Evolutionary conservation across 2,329 filamentous ascomycete genomes (phyloP).

Genomic region (Pseudohalonectria lignicola): DNA sequence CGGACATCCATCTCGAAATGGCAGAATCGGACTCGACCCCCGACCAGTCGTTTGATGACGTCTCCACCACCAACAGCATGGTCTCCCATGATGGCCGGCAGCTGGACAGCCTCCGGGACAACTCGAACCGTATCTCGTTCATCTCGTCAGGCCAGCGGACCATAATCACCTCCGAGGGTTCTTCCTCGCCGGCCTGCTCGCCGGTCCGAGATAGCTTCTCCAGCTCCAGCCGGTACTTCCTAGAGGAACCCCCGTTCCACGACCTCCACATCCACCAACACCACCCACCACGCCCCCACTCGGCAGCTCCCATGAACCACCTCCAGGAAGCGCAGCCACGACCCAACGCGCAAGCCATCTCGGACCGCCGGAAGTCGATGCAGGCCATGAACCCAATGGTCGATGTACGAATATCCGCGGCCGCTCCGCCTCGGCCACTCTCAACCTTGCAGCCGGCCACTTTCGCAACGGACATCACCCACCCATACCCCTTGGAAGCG

Average conservation of each 20-base stretch:
- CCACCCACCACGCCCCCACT: slow-evolving; percentile 6
- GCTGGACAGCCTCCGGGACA: slow-evolving; percentile 46
- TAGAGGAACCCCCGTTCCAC: not conserved
- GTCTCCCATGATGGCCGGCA: slow-evolving; percentile 48
- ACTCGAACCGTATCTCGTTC: slow-evolving; percentile 44
- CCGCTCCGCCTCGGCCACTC: slow-evolving; percentile 13
- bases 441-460: slow-evolving; percentile 11
- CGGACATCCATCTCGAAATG: not conserved
- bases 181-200: slow-evolving; percentile 42
- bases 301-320: slow-evolving; percentile 14
- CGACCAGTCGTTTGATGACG: slow-evolving; percentile 37
- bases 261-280: slow-evolving; percentile 7
- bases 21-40: slow-evolving; percentile 17
- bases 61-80: slow-evolving; percentile 45
- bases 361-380: slow-evolving; percentile 39
- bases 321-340: slow-evolving; percentile 27
- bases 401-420: slow-evolving; percentile 22
- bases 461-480: too few relatives aligned
- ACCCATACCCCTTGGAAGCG: not conserved
- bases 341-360: slow-evolving; percentile 41
- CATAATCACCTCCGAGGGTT: slow-evolving; percentile 44
- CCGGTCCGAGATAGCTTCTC: slow-evolving; percentile 42
- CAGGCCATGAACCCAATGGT: slow-evolving; percentile 32
- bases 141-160: slow-evolving; percentile 52
- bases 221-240: slow-evolving; percentile 17